A percentile compares a stretch with the other conserved stretches of the same genome.
These are phyloP conservation scores for Globisporangium polare DNA, from an alignment of 352 stramenopile genomes.

Conservation along the genomic window DNA sequence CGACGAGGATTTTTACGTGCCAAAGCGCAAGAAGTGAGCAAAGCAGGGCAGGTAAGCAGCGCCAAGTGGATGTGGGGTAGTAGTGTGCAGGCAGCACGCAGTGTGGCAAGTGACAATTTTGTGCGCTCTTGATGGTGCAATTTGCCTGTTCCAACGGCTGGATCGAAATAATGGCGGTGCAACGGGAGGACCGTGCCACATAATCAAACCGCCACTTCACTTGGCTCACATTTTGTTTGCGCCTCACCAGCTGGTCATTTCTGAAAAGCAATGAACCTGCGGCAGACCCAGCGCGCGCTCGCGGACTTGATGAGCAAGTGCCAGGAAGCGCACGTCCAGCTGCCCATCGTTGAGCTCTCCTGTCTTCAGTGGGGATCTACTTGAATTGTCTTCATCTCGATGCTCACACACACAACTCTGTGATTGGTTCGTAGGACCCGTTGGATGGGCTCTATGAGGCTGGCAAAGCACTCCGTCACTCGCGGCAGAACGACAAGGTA, in stretches of 20 bases:
- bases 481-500: constrained; percentile 38
- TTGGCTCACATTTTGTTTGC: background rate
- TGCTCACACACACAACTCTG: background rate
- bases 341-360: constrained; percentile 33
- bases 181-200: background rate
- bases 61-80: too few relatives aligned
- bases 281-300: constrained; percentile 56
- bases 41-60: background rate
- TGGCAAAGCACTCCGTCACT: constrained; percentile 37
- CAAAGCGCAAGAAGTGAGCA: background rate
- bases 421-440: constrained; percentile 23
- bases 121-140: too few relatives aligned
- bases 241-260: background rate
- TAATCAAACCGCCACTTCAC: background rate
- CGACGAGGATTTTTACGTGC: background rate
- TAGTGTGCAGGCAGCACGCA: too few relatives aligned
- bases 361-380: background rate
- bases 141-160: background rate
- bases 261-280: constrained; percentile 46
- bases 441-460: constrained; percentile 33
- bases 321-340: constrained; percentile 49
- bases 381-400: background rate
- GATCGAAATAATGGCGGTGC: background rate
- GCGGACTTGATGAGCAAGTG: constrained; percentile 58
- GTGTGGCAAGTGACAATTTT: too few relatives aligned